phyloP scores from a whole-genome alignment of 768 basidiomycete species.

The Lyophyllum shimeji region DNA sequence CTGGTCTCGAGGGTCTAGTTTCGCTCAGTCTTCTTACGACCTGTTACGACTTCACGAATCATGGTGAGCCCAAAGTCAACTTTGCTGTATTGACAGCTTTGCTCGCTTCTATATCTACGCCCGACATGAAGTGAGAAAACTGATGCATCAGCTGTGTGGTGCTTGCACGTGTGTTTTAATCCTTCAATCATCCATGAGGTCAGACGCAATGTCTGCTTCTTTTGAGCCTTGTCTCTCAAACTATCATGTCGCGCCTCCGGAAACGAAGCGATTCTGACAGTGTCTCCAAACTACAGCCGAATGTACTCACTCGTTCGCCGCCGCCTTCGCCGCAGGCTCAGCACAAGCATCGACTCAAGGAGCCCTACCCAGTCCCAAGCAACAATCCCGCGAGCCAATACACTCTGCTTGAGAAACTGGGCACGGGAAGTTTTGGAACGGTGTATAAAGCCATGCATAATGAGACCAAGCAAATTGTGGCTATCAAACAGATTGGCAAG shows the following conservation, averaged over 20 bases:
- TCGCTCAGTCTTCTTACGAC: constrained; percentile 1
- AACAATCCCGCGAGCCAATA: constrained; percentile 89
- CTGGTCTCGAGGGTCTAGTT: neutral
- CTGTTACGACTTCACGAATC: constrained; percentile 9
- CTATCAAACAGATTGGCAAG: constrained; percentile 95
- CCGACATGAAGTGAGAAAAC: neutral
- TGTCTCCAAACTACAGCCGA: constrained; percentile 36
- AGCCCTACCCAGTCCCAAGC: constrained; percentile 69
- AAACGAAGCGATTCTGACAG: constrained; percentile 40
- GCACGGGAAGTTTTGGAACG: constrained; percentile 93
- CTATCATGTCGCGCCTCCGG: constrained; percentile 51
- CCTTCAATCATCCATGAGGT: constrained; percentile 17
- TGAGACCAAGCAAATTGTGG: constrained; percentile 91
- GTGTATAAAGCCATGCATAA: constrained; percentile 98
- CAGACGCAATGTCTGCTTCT: constrained; percentile 22
- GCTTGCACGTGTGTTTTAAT: constrained; percentile 17
- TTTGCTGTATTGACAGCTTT: neutral
- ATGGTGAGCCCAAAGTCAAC: constrained; percentile 17
- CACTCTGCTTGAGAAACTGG: constrained; percentile 92
- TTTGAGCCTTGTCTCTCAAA: constrained; percentile 23
- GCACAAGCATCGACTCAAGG: constrained; percentile 39
- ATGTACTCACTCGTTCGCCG: constrained; percentile 42
- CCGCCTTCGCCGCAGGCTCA: constrained; percentile 51
- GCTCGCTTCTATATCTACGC: constrained; percentile 1
- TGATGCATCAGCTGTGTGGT: constrained; percentile 4